Conservation (phyloP, 441 rosid species). For the Metrosideros polymorpha region DNA sequence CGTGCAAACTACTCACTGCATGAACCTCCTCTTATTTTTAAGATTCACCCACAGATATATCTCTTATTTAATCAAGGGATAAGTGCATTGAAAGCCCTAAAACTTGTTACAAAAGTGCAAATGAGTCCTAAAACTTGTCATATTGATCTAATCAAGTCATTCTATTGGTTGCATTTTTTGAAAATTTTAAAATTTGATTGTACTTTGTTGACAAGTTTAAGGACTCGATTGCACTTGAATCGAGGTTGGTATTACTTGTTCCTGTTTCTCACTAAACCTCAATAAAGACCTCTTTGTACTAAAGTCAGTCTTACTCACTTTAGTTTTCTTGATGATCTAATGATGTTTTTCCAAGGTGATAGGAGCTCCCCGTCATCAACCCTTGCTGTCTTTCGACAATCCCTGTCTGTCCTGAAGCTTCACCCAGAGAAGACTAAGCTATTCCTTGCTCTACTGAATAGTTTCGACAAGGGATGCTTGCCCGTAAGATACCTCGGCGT, state of each 20-base stretch:
- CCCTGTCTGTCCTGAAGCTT: background rate
- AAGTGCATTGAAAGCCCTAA: too few species aligned
- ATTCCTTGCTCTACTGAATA: background rate
- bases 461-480: background rate
- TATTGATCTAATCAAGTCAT: too few species aligned
- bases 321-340: background rate
- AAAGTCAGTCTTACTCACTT: background rate
- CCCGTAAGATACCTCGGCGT: background rate
- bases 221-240: too few species aligned
- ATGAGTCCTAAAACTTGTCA: too few species aligned
- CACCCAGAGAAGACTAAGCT: background rate
- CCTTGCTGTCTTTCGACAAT: background rate
- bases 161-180: too few species aligned
- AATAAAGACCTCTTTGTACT: background rate
- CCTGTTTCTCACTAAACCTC: background rate
- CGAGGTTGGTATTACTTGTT: background rate
- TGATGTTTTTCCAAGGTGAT: background rate
- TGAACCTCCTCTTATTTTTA: background rate
- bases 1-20: background rate
- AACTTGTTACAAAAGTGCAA: too few species aligned
- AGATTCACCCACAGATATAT: background rate
- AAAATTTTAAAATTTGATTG: too few species aligned
- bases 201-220: too few species aligned
- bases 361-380: background rate
- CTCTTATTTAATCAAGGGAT: too few species aligned